Base-by-base conservation (phyloP, 306 rosid species). In the Citrullus mucosospermus region DNA sequence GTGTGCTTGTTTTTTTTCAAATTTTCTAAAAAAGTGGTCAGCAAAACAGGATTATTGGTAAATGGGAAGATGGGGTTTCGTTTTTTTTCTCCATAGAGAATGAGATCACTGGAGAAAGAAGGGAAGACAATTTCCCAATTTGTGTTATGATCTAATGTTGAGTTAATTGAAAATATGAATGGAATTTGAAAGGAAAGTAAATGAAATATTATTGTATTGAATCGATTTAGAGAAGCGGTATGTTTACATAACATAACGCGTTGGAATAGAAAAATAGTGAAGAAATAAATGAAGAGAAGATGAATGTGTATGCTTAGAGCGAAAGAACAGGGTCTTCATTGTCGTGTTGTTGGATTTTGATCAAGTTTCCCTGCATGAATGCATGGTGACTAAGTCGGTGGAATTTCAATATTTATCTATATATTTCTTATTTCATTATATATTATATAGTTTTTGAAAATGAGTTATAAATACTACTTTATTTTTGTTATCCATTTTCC, bases 331-430 rank as follows among this genome's bases (percentile, higher is more conserved):
- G 56, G 17, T 44, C 36, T 69, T 44, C 32, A 13, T 32, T 44
- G 75, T 69, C 55, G 56, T 69, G 36, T 69, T 69, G 75, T 69
- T 69, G 55, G 75, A 69, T 69, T 69, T 69, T 44, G 32, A 67
- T 67, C 53, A 39, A 67, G 74, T 25, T 41, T 67, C 32, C 38
- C 8, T 65, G 50, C 50, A 38, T 44, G n/a, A 69, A 43, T 44
- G 75, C 36, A 69, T 43, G 75, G 75, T 12, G 38, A 1, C 18
- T 69, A 44, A 69, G 75, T 69, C 75, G 75, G 75, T 69, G 75
- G 30, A 67, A 67, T 67, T 67, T 66, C 4, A 4, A n/a, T 38
- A 15, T 43, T 43, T 43, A 43, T 43, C 48, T 9, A 43, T 43
- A 43, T 43, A 43, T 8, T 43, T 43, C 2, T 43, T 43, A 43